Evolutionary conservation across 345 rosid species (phyloP), one percentile per base, ranked within the genome.

Genomic region (Linum lewisii): DNA sequence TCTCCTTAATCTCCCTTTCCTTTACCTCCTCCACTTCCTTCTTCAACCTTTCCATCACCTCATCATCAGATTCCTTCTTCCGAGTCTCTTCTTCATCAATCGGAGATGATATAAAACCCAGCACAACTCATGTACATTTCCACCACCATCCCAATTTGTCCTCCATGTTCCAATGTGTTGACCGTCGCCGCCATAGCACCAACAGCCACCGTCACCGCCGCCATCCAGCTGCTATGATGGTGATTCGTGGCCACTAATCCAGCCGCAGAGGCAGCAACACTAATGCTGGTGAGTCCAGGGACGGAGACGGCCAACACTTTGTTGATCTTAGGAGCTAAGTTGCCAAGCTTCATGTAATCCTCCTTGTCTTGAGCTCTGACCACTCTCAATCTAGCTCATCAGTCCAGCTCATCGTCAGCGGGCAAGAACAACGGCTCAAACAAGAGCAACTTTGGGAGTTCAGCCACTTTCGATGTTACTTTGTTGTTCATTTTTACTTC

Each of bases 121-220:
- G 77, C 75, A 56, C 70, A 67, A 68, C 76, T 74, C 50, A 81
- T 72, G 61, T 81, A 81, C 79, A 81, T 78, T 61, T 81, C 86
- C 14, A 81, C 44, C 58, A 78, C 83, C 83, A 78, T 81, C 5
- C 86, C 86, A 1, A 81, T 76, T 60, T 81, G 86, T 4, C 61
- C 75, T 0, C 75, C 83, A 16, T 81, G 83, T 60, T 81, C 83
- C 0, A 78, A 58, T 2, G 71, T 59, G 49, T 74, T 78, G 3
- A 78, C 74, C 1, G 60, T 26, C 7, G 51, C 42, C 9, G 81
- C 77, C 55, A 78, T 29, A 10, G 79, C 75, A 1, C 86, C 86
- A 0, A 73, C 78, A 0, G 61, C 22, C 6, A 57, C 76, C 0
- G 79, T 81, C 54, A 66, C 72, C n/a, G n/a, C n/a, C n/a, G n/a